Evolutionary conservation across 192 early-diverging fungal genomes (phyloP).

Genomic region (Nowakowskiella sp.): DNA sequence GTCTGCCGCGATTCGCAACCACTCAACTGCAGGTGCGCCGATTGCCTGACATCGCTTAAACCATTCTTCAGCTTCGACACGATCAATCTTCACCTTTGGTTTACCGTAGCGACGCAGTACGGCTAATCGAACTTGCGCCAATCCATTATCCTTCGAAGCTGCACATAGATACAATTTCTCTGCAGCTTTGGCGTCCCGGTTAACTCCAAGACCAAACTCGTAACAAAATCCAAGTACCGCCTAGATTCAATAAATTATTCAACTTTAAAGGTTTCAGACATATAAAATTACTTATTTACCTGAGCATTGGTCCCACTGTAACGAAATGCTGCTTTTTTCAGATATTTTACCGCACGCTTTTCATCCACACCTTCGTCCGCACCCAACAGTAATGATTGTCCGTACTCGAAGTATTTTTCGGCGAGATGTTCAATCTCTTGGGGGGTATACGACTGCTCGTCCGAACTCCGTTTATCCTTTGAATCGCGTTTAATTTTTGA

Average conservation of each 20-base stretch:
- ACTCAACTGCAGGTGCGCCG: conserved; percentile 48
- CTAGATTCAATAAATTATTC: conserved; percentile 18
- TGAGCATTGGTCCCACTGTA: conserved; percentile 10
- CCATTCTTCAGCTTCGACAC: conserved; percentile 74
- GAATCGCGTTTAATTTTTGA: background rate
- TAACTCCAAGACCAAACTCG: conserved; percentile 75
- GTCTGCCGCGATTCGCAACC: conserved; percentile 56
- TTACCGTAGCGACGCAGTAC: conserved; percentile 76
- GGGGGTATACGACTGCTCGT: too few relatives aligned
- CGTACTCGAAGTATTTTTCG: conserved; percentile 6
- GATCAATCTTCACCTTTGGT: conserved; percentile 67
- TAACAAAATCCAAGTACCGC: conserved; percentile 71
- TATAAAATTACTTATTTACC: conserved; percentile 9
- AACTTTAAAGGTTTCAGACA: conserved; percentile 1
- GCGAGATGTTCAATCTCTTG: conserved; percentile 6
- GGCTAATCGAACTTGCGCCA: conserved; percentile 61
- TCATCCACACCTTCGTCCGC: conserved; percentile 31
- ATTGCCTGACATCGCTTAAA: conserved; percentile 47
- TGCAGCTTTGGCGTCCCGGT: conserved; percentile 48
- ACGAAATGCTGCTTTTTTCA: conserved; percentile 37
- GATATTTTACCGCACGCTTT: conserved; percentile 40
- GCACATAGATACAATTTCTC: conserved; percentile 61
- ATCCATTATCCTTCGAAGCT: conserved; percentile 51
- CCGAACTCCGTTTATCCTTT: too few relatives aligned
- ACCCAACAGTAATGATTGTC: conserved; percentile 42